A percentile compares a stretch with the other conserved stretches of the same genome.
These are phyloP conservation scores for Peterozyma xylosa DNA, from an alignment of 805 yeast genomes.

Conservation along the genomic window DNA sequence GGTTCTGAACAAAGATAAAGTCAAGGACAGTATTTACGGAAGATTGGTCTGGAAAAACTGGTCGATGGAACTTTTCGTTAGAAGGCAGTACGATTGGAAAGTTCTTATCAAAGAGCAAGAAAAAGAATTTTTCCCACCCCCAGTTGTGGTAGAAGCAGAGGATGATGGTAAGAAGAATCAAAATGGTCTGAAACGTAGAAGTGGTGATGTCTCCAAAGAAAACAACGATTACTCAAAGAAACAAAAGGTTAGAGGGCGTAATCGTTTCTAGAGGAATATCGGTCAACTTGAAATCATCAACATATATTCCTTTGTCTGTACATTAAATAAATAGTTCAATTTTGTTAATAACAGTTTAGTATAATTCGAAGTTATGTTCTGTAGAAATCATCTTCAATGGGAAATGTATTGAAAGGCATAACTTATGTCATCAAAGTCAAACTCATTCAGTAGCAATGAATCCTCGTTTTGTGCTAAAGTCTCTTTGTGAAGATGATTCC, in stretches of 20 bases:
- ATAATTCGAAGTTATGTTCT: slow-evolving; percentile 7
- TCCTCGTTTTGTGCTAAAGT: slow-evolving; percentile 67
- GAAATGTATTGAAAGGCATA: slow-evolving; percentile 93
- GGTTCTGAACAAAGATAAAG: slow-evolving; percentile 46
- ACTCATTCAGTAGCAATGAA: slow-evolving; percentile 67
- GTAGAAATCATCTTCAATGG: slow-evolving; percentile 31
- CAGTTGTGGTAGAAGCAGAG: background rate
- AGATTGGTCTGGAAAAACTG: slow-evolving; percentile 93
- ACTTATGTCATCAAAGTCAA: slow-evolving; percentile 58
- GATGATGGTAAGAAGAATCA: background rate
- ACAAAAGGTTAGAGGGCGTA: background rate
- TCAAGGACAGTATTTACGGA: slow-evolving; percentile 85
- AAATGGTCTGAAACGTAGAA: background rate
- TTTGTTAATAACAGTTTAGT: slow-evolving; percentile 37
- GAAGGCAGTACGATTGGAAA: slow-evolving; percentile 84
- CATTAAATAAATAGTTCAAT: background rate
- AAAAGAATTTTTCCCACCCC: slow-evolving; percentile 23
- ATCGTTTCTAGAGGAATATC: background rate
- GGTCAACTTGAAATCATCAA: too few species aligned
- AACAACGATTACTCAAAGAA: background rate
- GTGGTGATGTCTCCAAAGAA: background rate
- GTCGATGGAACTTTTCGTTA: slow-evolving; percentile 71
- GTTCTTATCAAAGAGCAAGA: slow-evolving; percentile 47
- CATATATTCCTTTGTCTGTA: background rate
- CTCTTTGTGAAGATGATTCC: slow-evolving; percentile 81